Conservation (phyloP, 2,329 filamentous ascomycete genomes). For the Aureobasidium sp. region DNA sequence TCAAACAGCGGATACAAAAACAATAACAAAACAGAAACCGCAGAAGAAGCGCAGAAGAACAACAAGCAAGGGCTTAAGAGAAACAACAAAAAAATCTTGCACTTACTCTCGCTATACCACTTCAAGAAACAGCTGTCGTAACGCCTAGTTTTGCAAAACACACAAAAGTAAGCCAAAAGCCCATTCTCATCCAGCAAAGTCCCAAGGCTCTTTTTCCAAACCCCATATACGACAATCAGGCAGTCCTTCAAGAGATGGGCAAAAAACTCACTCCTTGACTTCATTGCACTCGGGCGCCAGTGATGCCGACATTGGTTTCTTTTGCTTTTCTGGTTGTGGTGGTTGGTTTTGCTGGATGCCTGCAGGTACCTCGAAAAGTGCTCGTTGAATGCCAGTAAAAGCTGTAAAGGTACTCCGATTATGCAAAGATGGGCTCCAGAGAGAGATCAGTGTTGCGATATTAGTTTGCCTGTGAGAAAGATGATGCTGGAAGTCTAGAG, state of each 20-base stretch:
- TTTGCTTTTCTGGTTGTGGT: not conserved
- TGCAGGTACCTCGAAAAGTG: too few relatives aligned
- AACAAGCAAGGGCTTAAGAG: not conserved
- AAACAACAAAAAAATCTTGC: not conserved
- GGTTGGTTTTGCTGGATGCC: not conserved
- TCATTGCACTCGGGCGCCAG: constrained; percentile 92
- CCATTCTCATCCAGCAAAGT: too few relatives aligned
- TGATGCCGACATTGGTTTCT: constrained; percentile 73
- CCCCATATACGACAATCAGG: too few relatives aligned
- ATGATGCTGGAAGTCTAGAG: not conserved
- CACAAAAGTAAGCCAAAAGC: not conserved
- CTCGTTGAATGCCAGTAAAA: too few relatives aligned
- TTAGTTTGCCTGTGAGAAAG: not conserved
- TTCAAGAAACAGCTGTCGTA: constrained; percentile 98
- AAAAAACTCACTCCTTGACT: constrained; percentile 71
- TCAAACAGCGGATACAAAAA: too few relatives aligned
- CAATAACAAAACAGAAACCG: not conserved
- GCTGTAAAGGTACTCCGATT: too few relatives aligned
- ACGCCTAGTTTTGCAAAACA: constrained; percentile 51
- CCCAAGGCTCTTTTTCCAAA: too few relatives aligned
- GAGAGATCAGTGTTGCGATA: too few relatives aligned
- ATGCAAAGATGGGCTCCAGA: too few relatives aligned
- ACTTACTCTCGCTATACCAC: constrained; percentile 97
- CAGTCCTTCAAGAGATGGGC: too few relatives aligned
- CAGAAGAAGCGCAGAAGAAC: not conserved